These are phyloP conservation scores for Acanthochlamys bracteata DNA, from an alignment of 106 monocot species.

Conservation along the genomic window DNA sequence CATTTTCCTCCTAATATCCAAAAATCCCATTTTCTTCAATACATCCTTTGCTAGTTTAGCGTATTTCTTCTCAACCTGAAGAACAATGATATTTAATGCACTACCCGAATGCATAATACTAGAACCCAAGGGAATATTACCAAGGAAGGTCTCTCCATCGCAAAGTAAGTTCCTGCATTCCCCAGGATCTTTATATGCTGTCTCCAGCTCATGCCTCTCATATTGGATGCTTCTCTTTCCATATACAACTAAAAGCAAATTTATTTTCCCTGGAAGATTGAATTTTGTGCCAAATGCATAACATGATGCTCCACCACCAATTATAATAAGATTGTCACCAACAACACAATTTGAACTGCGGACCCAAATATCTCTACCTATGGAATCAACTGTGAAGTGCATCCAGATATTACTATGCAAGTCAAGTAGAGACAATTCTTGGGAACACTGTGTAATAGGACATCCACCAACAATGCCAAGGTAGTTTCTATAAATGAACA, in stretches of 20 bases:
- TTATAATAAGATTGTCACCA: slow-evolving; percentile 59
- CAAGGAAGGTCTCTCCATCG: not conserved
- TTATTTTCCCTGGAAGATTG: slow-evolving; percentile 62
- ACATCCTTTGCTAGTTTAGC: slow-evolving; percentile 82
- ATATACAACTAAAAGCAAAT: slow-evolving; percentile 33
- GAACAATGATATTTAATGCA: slow-evolving; percentile 19
- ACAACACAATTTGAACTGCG: slow-evolving; percentile 60
- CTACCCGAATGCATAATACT: slow-evolving; percentile 1
- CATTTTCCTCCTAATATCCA: slow-evolving; percentile 71
- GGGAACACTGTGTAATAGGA: slow-evolving; percentile 41
- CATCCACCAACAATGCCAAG: slow-evolving; percentile 88
- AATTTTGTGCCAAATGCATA: slow-evolving; percentile 98
- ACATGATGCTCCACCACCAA: slow-evolving; percentile 94
- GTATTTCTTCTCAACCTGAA: slow-evolving; percentile 63
- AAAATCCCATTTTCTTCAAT: slow-evolving; percentile 72
- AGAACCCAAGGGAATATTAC: not conserved
- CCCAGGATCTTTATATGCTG: too few relatives aligned
- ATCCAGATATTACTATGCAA: slow-evolving; percentile 43
- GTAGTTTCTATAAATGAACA: slow-evolving; percentile 72
- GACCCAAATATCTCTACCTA: slow-evolving; percentile 55
- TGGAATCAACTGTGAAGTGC: slow-evolving; percentile 35
- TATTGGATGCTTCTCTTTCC: not conserved
- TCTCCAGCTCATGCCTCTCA: not conserved
- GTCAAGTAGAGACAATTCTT: slow-evolving; percentile 55
- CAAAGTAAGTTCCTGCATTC: too few relatives aligned